Conservation (phyloP, 2,329 filamentous ascomycete species). For the Ramichloridium luteum region DNA sequence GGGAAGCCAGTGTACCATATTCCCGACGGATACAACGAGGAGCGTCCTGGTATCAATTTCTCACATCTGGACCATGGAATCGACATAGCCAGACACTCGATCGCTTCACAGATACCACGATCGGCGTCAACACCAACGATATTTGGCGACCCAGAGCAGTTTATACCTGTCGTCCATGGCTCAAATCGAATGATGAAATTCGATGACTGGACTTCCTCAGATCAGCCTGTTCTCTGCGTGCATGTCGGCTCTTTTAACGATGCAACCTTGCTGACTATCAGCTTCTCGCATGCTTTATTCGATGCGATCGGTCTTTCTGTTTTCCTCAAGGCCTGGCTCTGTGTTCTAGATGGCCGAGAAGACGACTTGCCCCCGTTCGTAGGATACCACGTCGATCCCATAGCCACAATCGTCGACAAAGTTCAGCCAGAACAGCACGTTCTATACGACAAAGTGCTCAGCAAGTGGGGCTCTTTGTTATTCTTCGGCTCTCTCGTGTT, state of each 20-base stretch:
- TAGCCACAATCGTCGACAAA: slow-evolving; percentile 11
- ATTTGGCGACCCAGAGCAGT: slow-evolving; percentile 1
- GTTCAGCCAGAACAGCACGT: slow-evolving; percentile 11
- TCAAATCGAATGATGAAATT: slow-evolving; percentile 3
- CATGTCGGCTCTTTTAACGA: slow-evolving; percentile 17
- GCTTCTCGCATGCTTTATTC: slow-evolving; percentile 16
- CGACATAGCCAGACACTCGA: slow-evolving; percentile 7
- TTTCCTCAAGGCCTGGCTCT: slow-evolving; percentile 16
- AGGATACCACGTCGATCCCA: slow-evolving; percentile 16
- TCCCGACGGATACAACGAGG: slow-evolving; percentile 6
- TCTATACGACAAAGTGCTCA: slow-evolving; percentile 6
- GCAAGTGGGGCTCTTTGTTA: slow-evolving; percentile 4
- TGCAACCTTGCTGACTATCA: slow-evolving; percentile 17
- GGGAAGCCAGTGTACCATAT: slow-evolving; percentile 10
- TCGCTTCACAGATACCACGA: slow-evolving; percentile 6
- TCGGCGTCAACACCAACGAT: slow-evolving; percentile 2
- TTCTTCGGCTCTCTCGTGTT: slow-evolving; percentile 8
- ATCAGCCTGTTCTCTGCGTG: slow-evolving; percentile 14
- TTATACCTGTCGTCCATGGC: neutral
- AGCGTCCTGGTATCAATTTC: slow-evolving; percentile 9
- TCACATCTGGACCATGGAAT: slow-evolving; percentile 4
- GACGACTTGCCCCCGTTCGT: slow-evolving; percentile 8
- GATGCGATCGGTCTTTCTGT: slow-evolving; percentile 14
- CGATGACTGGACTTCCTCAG: slow-evolving; percentile 8
- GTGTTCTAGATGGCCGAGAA: slow-evolving; percentile 17